Conservation (phyloP, 768 basidiomycete genomes). For the Leccinellum rugosiceps region DNA sequence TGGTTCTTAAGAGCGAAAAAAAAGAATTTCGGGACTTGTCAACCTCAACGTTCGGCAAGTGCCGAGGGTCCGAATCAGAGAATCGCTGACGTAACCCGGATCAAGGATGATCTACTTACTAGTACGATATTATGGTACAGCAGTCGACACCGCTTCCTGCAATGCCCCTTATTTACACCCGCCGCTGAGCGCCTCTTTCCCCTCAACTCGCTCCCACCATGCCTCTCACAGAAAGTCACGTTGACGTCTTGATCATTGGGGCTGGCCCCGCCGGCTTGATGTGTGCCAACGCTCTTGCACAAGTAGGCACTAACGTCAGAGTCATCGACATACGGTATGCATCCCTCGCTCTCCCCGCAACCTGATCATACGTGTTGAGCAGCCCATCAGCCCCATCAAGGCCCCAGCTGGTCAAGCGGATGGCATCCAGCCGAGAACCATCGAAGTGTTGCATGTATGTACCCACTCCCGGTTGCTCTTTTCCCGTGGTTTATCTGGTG, state of each 20-base stretch:
- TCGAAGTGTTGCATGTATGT: not conserved
- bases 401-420: not conserved
- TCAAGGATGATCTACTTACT: not conserved
- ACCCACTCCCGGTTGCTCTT: not conserved
- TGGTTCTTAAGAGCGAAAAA: no score
- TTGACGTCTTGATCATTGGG: constrained; percentile 41
- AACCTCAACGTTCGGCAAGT: not conserved
- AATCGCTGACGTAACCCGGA: not conserved
- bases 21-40: no score
- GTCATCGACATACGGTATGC: constrained; percentile 34
- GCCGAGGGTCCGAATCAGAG: not conserved
- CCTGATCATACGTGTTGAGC: not conserved
- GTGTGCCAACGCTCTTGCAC: constrained; percentile 40
- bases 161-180: not conserved
- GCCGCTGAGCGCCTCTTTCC: not conserved
- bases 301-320: constrained; percentile 35
- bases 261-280: constrained; percentile 43
- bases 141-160: not conserved
- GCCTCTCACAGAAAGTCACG: constrained; percentile 22
- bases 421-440: not conserved
- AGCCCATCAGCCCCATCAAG: not conserved
- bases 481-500: no score
- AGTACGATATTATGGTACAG: not conserved
- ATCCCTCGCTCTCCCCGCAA: not conserved
- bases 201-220: constrained; percentile 1